These are phyloP conservation scores for Xylaria sp. DNA, from an alignment of 2,329 filamentous ascomycete species.

Conservation along the genomic window DNA sequence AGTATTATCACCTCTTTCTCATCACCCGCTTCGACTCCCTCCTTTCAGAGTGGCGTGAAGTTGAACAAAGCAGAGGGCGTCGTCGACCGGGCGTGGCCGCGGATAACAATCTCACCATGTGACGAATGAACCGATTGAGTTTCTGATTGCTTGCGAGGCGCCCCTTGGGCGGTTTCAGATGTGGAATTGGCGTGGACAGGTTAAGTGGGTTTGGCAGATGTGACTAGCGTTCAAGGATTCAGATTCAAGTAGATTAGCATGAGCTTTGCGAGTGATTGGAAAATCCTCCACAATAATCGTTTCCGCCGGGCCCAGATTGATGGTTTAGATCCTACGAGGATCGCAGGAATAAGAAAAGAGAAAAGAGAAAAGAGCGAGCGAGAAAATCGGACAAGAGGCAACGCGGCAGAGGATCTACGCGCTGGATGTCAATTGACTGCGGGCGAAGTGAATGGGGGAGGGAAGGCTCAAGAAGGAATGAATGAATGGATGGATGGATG, in stretches of 20 bases:
- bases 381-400: conserved; percentile 1
- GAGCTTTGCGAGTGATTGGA: conserved; percentile 8
- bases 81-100: conserved; percentile 16
- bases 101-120: conserved; percentile 14
- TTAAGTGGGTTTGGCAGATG: conserved; percentile 17
- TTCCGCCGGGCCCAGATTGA: not conserved
- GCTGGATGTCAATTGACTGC: conserved; percentile 1
- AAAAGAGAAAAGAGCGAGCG: not conserved
- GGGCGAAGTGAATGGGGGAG: conserved; percentile 6
- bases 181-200: conserved; percentile 27
- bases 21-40: conserved; percentile 17
- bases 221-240: conserved; percentile 10
- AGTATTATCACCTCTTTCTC: conserved; percentile 15
- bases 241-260: conserved; percentile 8
- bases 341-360: not conserved
- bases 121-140: conserved; percentile 16
- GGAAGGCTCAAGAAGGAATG: conserved; percentile 14
- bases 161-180: conserved; percentile 34
- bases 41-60: conserved; percentile 20
- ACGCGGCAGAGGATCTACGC: conserved; percentile 13
- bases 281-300: not conserved
- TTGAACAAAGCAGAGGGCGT: conserved; percentile 24
- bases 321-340: conserved; percentile 7
- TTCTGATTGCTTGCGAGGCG: conserved; percentile 11
- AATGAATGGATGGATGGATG: no score